These are phyloP conservation scores for Hebeloma cylindrosporum DNA, from an alignment of 768 basidiomycete genomes.

Conservation along the genomic window DNA sequence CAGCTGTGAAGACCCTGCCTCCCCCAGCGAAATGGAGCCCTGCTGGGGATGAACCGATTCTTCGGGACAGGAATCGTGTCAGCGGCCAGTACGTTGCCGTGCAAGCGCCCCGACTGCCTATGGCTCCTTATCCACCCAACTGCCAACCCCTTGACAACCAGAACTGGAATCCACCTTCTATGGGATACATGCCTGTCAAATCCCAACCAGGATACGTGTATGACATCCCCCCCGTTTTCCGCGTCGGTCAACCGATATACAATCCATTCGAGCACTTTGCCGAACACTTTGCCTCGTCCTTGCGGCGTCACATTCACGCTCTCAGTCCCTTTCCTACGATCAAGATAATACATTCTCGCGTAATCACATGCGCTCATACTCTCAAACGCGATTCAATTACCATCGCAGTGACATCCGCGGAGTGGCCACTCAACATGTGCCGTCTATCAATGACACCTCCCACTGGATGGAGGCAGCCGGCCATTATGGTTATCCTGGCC, in stretches of 20 bases:
- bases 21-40: constrained; percentile 85
- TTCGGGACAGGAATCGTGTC: constrained; percentile 49
- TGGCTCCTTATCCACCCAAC: constrained; percentile 36
- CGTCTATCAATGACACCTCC: constrained; percentile 33
- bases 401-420: constrained; percentile 46
- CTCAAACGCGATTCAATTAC: constrained; percentile 58
- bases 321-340: constrained; percentile 56
- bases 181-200: constrained; percentile 37
- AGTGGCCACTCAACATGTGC: constrained; percentile 41
- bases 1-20: constrained; percentile 45
- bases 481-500: constrained; percentile 42
- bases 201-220: constrained; percentile 39
- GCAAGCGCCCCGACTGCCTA: constrained; percentile 46
- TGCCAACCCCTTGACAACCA: constrained; percentile 40
- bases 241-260: constrained; percentile 34
- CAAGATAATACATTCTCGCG: constrained; percentile 47
- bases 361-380: constrained; percentile 58
- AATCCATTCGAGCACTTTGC: constrained; percentile 38
- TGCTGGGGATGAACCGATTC: constrained; percentile 73
- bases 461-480: constrained; percentile 42
- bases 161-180: constrained; percentile 40
- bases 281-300: constrained; percentile 38
- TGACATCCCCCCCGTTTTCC: constrained; percentile 34
- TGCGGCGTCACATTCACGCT: too few relatives aligned
- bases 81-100: constrained; percentile 66